A percentile compares a stretch with the other conserved stretches of the same genome.
Evolutionary conservation across 306 rosid species (phyloP).

Genomic region (Pterocarpus santalinus): DNA sequence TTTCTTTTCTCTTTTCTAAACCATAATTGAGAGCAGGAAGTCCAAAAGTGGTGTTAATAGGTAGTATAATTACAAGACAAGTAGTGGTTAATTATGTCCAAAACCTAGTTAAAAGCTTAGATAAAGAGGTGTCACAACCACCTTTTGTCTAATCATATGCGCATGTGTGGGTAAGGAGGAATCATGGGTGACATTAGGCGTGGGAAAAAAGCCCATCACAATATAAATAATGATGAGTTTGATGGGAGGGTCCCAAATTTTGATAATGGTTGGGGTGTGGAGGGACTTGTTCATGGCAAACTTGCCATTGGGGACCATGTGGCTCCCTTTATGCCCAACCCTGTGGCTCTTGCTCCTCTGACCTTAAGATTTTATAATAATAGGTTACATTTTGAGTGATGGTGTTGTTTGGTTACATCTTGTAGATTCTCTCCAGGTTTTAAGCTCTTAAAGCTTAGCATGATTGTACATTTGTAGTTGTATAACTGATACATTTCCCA

Average conservation of each 20-base stretch:
- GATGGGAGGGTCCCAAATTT: conserved; percentile 53
- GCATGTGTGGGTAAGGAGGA: conserved; percentile 61
- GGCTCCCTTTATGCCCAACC: conserved; percentile 58
- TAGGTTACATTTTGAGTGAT: conserved; percentile 50
- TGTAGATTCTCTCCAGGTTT: conserved; percentile 63
- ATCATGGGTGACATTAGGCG: conserved; percentile 58
- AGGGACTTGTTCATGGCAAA: conserved; percentile 49
- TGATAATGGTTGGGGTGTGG: conserved; percentile 50
- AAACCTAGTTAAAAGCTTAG: conserved; percentile 26
- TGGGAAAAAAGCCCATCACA: conserved; percentile 53
- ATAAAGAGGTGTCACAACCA: neutral
- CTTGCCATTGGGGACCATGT: conserved; percentile 57
- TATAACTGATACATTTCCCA: neutral
- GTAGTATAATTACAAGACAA: conserved; percentile 39
- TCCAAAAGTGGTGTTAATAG: conserved; percentile 38
- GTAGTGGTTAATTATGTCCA: conserved; percentile 40
- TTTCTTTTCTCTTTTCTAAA: conserved; percentile 13
- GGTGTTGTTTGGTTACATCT: conserved; percentile 13
- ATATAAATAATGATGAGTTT: conserved; percentile 53
- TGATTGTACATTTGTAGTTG: conserved; percentile 32
- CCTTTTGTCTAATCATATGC: conserved; percentile 54
- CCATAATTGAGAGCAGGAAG: conserved; percentile 38
- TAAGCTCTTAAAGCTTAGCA: conserved; percentile 52
- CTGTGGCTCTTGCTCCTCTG: conserved; percentile 33
- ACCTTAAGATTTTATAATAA: conserved; percentile 37